Evolutionary conservation across 2,329 filamentous ascomycete genomes (phyloP), one percentile per base, ranked within the genome.

Genomic region (Monosporascus sp.): DNA sequence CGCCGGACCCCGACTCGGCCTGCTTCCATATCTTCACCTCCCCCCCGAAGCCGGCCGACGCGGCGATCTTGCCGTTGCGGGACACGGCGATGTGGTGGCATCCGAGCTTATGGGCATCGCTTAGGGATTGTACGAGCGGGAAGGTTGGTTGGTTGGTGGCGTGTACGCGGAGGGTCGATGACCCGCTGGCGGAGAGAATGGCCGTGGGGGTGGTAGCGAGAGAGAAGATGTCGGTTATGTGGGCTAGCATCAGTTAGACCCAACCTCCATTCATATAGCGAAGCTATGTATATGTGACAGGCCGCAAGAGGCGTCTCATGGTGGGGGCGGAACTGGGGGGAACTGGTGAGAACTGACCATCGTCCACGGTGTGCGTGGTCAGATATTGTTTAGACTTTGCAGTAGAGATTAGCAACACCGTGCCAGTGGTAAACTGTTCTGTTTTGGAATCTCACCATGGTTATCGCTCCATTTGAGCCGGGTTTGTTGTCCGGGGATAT

Each of bases 361-460:
- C 83, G 69, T 96, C 89, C 70, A 96, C 84, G 44, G 91, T 93
- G 72, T 96, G 90, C 61, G 88, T 88, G 65, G 93, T 95, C 58
- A 99, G 82, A 71, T 97, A 99, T 86, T 97, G 94, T 77, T 97
- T 97, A 52, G 94, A 99, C 94, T 97, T 55, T n/a, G 37, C 9
- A n/a, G n/a, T 22, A 28, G n/a, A 50, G 55, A 43, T 55, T 51
- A 31, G 48, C 11, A 41, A 22, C n/a, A 18, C 9, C 24, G 9
- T 35, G 47, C 40, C 8, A n/a, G 18, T 17, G 20, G 22, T 20
- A 47, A 38, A 24, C 18, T n/a, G 8, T 31, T 15, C 3, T 18
- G 35, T 20, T 48, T 7, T 35, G 26, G 5, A 37, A 15, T 49
- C 66, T 51, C 67, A 73, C 73, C 73, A 75, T 75, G 61, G 62